Conservation (phyloP, 140 eudicot species). For the Flaveria floridana region DNA sequence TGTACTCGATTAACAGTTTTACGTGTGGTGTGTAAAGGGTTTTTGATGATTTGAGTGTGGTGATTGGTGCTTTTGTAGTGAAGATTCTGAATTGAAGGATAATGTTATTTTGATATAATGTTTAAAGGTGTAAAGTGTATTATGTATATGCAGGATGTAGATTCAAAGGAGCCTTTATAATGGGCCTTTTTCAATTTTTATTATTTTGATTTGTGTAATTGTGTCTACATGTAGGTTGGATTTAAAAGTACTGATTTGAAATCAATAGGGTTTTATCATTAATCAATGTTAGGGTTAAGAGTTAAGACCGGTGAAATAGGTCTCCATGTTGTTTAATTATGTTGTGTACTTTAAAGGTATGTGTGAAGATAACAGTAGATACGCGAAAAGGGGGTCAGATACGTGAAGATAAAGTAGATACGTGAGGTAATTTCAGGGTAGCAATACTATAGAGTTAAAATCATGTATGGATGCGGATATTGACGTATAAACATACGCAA, state of each 20-base stretch:
- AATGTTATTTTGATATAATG: constrained; percentile 13
- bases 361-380: not conserved
- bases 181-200: not conserved
- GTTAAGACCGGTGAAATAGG: not conserved
- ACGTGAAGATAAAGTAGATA: too few relatives aligned
- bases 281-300: not conserved
- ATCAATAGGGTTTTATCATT: constrained; percentile 2
- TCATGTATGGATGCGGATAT: too few relatives aligned
- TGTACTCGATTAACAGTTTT: too few relatives aligned
- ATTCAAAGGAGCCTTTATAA: not conserved
- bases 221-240: too few relatives aligned
- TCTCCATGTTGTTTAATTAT: not conserved
- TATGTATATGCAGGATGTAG: not conserved
- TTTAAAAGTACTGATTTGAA: not conserved
- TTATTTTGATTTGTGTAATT: too few relatives aligned
- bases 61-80: constrained; percentile 19
- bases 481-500: too few relatives aligned
- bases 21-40: not conserved
- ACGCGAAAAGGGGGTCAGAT: not conserved
- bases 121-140: constrained; percentile 7
- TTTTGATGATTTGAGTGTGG: not conserved
- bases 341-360: not conserved
- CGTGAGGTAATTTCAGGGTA: too few relatives aligned
- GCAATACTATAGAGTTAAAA: too few relatives aligned
- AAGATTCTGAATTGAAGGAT: constrained; percentile 7